Evolutionary conservation across 805 yeast species (phyloP), one percentile per base, ranked within the genome.

Genomic region (Scheffersomyces stipitis): DNA sequence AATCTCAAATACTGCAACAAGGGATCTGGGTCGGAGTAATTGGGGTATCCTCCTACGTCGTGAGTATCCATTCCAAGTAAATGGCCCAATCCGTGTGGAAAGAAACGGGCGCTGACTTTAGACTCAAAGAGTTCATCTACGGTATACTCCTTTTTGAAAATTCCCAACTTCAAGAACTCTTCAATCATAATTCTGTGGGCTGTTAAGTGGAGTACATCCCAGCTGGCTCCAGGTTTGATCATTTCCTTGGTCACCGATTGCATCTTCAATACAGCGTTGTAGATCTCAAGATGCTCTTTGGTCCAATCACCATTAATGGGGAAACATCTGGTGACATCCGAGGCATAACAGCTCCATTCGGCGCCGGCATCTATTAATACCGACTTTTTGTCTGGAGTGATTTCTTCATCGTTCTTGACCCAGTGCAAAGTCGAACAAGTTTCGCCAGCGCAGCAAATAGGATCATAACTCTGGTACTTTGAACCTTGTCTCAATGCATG

Each of bases 51-150:
- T 28, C 87, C 98, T 31, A 88, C 95, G 62, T 91, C 99, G 60
- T 93, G 99, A 3, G 96, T 89, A 56, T 91, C 96, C 83, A 91
- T 73, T 16, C 99, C 99, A 28, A 91, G 64, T 54, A 88, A 69
- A 56, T 91, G 99, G 10, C 99, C 99, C 39, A 93, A 68, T 0
- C 99, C 99, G 56, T 93, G 99, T 2, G 99, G 99, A 61, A 81
- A 87, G 64, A 91, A 91, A 15, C 84, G 77, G 4, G 81, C 83
- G 3, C 95, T 78, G 4, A 83, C 78, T 39, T 81, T 75, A 34
- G 95, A 76, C 1, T 77, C 73, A 42, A 78, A 80, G 23, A 91
- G 79, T 45, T 88, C 93, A 15, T 81, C 76, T 13, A 67, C 79
- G 4, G 76, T 56, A 41, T 50, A 71, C 15, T 78, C 75, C 18